Evolutionary conservation across 148 eudicot species (phyloP), one percentile per base, ranked within the genome.

Genomic region (Rhododendron mucronatum): DNA sequence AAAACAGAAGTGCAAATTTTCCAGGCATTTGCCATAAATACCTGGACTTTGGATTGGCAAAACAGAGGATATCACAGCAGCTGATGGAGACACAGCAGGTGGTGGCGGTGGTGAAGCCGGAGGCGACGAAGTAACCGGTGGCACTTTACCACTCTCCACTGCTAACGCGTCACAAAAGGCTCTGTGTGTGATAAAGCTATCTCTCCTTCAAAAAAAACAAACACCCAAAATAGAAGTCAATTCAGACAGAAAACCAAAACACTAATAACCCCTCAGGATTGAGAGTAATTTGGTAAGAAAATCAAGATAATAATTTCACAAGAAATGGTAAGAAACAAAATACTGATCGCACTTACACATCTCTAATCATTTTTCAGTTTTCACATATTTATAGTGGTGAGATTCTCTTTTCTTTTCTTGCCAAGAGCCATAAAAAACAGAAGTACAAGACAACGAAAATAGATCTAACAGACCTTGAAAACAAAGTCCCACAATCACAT

Each of bases 41-140:
- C 99, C 99, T 94, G 94, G 87, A 89, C 47, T 93, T 65, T 88
- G 93, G 85, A 78, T 50, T 77, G 94, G 91, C 88, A 89, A 81
- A 80, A 85, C 88, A 73, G 92, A 63, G 73, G 95, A 85, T 82
- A 84, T 85, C 48, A 87, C 89, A 74, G 88, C 83, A 50, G 91
- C 79, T 28, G 91, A 12, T 13, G 91, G 86, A 84, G 93, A 82
- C 45, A 78, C 82, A 35, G 84, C n/a, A 44, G 89, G 77, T 13
- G 59, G 63, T 16, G 87, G 86, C 10, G 86, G 88, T n/a, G 92
- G 80, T 1, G 87, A 85, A 0, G 90, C 85, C n/a, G 94, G 84
- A 16, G 94, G 87, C 33, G 90, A 91, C 33, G 87, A 81, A 74
- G 74, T 86, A 21, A 39, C 37, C 1, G 77, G 16, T 7, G 9